phyloP scores from a whole-genome alignment of 2,329 filamentous ascomycete genomes.

The Podosphaera leucotricha region DNA sequence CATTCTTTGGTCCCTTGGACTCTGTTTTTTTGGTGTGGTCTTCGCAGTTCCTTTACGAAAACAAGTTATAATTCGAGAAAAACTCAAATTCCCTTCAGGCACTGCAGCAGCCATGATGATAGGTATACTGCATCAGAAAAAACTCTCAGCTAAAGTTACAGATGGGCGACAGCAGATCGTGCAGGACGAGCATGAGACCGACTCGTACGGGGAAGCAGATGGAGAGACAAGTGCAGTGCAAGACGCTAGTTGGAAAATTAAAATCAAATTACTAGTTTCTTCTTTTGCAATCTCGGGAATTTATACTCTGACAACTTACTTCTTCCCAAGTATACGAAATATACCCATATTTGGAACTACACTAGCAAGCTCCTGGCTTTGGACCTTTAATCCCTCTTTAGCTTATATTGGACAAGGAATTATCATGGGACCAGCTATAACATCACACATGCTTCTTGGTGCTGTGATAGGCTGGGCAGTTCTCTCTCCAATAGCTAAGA shows the following conservation, averaged over 20 bases:
- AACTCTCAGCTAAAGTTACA: slow-evolving; percentile 8
- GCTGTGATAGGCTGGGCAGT: slow-evolving; percentile 78
- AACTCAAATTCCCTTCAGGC: slow-evolving; percentile 80
- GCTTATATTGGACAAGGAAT: slow-evolving; percentile 95
- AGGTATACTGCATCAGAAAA: slow-evolving; percentile 55
- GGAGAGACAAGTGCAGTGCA: slow-evolving; percentile 8
- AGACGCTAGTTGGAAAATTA: slow-evolving; percentile 15
- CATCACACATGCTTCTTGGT: slow-evolving; percentile 82
- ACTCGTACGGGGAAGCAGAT: slow-evolving; percentile 2
- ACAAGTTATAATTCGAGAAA: slow-evolving; percentile 82
- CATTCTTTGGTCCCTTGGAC: slow-evolving; percentile 71
- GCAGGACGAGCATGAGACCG: background rate
- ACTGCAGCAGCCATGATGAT: slow-evolving; percentile 92
- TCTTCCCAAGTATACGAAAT: slow-evolving; percentile 61
- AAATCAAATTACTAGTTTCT: slow-evolving; percentile 20
- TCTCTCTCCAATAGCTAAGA: slow-evolving; percentile 71
- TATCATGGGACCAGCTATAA: slow-evolving; percentile 93
- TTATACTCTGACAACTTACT: slow-evolving; percentile 70
- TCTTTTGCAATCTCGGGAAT: slow-evolving; percentile 35
- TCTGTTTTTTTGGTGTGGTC: slow-evolving; percentile 91
- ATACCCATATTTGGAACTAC: slow-evolving; percentile 64
- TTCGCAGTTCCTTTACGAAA: slow-evolving; percentile 80
- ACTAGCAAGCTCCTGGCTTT: slow-evolving; percentile 64
- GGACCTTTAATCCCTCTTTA: slow-evolving; percentile 91
- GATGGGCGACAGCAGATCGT: slow-evolving; percentile 2